Base-by-base conservation (phyloP, 345 rosid genomes). In the Firmiana major region DNA sequence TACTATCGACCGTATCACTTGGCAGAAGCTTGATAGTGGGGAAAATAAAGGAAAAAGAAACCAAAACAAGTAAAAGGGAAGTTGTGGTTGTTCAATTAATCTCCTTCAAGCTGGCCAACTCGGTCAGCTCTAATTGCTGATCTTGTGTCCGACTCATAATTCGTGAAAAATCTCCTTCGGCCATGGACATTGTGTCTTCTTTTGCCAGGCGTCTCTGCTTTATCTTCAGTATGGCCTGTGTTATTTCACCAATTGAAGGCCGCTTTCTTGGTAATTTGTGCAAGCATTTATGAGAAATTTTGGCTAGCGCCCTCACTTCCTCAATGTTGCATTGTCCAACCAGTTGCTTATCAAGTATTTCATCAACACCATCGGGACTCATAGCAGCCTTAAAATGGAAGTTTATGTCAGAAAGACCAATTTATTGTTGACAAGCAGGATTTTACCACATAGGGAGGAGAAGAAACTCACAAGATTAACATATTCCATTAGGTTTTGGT, bases 401-500 rank as follows among this genome's bases (percentile, higher is more conserved):
- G 48, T 77, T 55, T 7, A 40, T 31, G 22, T 65, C 7, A 7
- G 40, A 55, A 59, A 65, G 57, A 49, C 68, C 57, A 21, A n/a
- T 42, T 19, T 2, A 38, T 54, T 24, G 43, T 38, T 9, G 15
- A 34, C 58, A 34, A 49, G 31, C 54, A 70, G 7, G 58, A 53
- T 1, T 21, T 7, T 13, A 59, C 34, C 15, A 4, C 17, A 51
- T 31, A 46, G 43, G 43, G 40, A 43, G 43, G 40, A 43, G 5
- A 60, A 48, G 57, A 45, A 8, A 82, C 93, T 85, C 84, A 96
- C 99, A 17, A 96, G 93, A 86, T 93, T 87, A 53, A 92, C 76
- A 71, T 93, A 93, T 82, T 93, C 99, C 97, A 96, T 90, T 42
- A 93, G 85, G 85, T 93, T 93, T 78, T 96, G 97, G 54, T 92